Percentiles rank a stretch among this genome's conserved stretches.
Conservation (phyloP, 106 monocot genomes). For the Narthecium ossifragum region DNA sequence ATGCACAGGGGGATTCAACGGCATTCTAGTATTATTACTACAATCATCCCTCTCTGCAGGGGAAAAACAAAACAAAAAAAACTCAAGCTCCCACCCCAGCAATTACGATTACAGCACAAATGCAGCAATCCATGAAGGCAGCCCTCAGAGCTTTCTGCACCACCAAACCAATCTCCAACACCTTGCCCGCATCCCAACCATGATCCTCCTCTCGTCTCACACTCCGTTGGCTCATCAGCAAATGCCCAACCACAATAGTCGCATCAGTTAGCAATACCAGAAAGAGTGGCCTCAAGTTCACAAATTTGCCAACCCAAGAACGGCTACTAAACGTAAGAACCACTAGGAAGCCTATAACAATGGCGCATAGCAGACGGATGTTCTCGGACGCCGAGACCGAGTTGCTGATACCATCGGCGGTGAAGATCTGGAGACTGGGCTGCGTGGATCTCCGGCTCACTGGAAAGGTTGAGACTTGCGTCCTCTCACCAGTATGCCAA, state of each 20-base stretch:
- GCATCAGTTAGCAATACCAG: conserved; percentile 48
- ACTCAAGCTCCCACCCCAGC: no score
- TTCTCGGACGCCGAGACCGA: conserved; percentile 44
- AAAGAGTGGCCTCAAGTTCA: conserved; percentile 46
- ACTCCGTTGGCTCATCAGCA: conserved; percentile 11
- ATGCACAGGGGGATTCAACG: no score
- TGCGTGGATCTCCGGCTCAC: background rate
- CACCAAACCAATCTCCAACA: conserved; percentile 31
- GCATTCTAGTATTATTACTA: no score
- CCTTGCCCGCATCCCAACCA: conserved; percentile 8
- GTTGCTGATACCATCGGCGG: conserved; percentile 18
- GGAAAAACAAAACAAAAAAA: no score
- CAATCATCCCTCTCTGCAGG: no score
- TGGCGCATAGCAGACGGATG: conserved; percentile 33
- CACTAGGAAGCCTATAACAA: conserved; percentile 27
- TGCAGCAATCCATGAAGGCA: conserved; percentile 46
- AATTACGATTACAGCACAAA: conserved; percentile 63
- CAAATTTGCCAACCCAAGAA: background rate
- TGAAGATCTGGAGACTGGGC: conserved; percentile 8
- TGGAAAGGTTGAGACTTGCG: no score
- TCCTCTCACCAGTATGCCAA: no score
- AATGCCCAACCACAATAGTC: conserved; percentile 33
- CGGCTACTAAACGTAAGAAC: conserved; percentile 22
- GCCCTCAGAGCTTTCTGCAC: conserved; percentile 37
- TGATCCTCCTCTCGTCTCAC: conserved; percentile 1